Evolutionary conservation across 805 yeast species (phyloP), one percentile per base, ranked within the genome.

Genomic region (Candida manassasensis): DNA sequence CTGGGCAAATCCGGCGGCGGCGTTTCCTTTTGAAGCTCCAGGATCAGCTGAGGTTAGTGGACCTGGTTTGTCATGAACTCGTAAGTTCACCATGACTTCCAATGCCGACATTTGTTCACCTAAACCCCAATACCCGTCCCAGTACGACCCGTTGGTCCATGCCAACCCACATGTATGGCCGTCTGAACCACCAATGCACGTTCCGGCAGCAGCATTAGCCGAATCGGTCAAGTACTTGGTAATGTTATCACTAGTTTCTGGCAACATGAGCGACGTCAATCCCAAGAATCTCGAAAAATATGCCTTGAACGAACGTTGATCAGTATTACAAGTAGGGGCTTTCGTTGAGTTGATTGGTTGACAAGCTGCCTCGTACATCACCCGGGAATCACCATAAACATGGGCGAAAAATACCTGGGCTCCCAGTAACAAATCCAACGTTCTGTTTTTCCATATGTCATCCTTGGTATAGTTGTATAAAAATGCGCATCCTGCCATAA

Each of bases 261-360:
- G 95, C 1, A 76, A 81, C 56, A 90, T 59, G 32, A 75, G 69
- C 0, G 90, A 79, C 1, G 95, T 81, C 36, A 76, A 61, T 2
- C 88, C 93, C 54, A 89, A 57, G 55, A 80, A 80, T 38, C 96
- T 68, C 2, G 87, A 55, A 47, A 85, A 72, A 48, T 81, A 84
- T 1, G 95, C 95, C 65, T 84, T 86, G 72, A 90, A 89, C n/a
- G 93, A 78, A 40, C 95, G 71, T 67, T 89, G 95, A 67, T 89
- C 97, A 37, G 76, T 81, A 59, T 85, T 76, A 67, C 97, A 89
- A 26, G 70, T 66, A 10, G 33, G 25, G 6, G 19, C 15, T 21
- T 12, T 12, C 9, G 33, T 19, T 8, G 33, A 30, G 17, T 56
- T 57, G 2, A 63, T 45, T 12, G 69, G 67, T 66, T 85, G 94